Conservation (phyloP, 2,329 filamentous ascomycete species). For the Sporothrix protearum region DNA sequence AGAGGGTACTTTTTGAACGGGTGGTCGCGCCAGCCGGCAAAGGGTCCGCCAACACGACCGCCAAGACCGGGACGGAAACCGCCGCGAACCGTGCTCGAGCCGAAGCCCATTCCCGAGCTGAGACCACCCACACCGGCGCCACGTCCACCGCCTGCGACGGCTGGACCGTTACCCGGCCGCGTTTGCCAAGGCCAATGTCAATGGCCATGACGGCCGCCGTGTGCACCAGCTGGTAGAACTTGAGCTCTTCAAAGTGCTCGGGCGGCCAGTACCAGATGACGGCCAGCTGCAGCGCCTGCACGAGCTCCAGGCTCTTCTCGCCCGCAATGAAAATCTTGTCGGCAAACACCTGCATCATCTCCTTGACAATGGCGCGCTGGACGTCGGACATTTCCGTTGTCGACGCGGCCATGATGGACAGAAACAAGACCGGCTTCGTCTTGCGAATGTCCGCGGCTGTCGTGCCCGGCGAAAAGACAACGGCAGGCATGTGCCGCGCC, state of each 20-base stretch:
- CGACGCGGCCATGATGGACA: constrained; percentile 66
- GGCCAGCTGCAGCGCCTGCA: constrained; percentile 71
- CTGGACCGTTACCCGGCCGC: constrained; percentile 29
- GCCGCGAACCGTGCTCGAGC: constrained; percentile 24
- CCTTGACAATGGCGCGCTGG: constrained; percentile 61
- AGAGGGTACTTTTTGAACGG: constrained; percentile 42
- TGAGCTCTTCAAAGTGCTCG: constrained; percentile 77
- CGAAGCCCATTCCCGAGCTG: neutral
- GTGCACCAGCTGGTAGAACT: constrained; percentile 85
- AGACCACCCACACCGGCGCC: neutral
- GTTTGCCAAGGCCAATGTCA: constrained; percentile 67
- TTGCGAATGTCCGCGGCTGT: constrained; percentile 55
- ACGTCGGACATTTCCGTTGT: constrained; percentile 54
- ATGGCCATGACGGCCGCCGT: constrained; percentile 77
- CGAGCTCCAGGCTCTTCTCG: constrained; percentile 76
- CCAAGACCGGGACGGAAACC: neutral
- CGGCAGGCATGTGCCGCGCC: constrained; percentile 58
- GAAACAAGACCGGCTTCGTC: constrained; percentile 62
- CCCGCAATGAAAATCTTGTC: constrained; percentile 71
- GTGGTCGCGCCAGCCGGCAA: constrained; percentile 41
- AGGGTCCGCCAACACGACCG: neutral
- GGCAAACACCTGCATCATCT: constrained; percentile 69
- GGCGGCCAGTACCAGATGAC: constrained; percentile 86
- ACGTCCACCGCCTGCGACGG: neutral
- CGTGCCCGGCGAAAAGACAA: constrained; percentile 55